phyloP scores from a whole-genome alignment of 768 basidiomycete genomes.

The Termitomyces sp. region DNA sequence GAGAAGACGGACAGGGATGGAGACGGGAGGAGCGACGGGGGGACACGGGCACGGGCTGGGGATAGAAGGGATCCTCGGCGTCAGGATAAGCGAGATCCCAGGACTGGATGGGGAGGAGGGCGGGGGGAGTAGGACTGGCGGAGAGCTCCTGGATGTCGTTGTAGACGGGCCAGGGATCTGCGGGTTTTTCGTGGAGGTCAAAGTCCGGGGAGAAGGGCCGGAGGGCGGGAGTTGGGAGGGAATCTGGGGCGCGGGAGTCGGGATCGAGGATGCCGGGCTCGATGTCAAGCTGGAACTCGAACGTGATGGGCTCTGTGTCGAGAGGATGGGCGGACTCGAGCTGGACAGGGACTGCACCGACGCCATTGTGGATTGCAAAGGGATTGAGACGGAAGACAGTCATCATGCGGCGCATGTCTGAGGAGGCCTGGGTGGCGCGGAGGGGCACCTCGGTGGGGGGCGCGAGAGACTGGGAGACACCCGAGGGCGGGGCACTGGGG shows the following conservation, averaged over 20 bases:
- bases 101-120: slow-evolving; percentile 3
- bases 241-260: slow-evolving; percentile 6
- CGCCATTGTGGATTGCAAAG: slow-evolving; percentile 58
- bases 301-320: slow-evolving; percentile 51
- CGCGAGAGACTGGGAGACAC: slow-evolving; percentile 36
- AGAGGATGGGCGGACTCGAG: slow-evolving; percentile 53
- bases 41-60: neutral
- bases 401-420: slow-evolving; percentile 74
- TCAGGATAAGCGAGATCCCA: slow-evolving; percentile 15
- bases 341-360: slow-evolving; percentile 25
- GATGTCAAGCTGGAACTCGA: slow-evolving; percentile 60
- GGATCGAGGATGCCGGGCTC: slow-evolving; percentile 15
- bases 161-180: slow-evolving; percentile 13
- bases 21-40: slow-evolving; percentile 6
- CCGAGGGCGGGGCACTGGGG: slow-evolving; percentile 11
- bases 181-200: slow-evolving; percentile 20
- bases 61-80: slow-evolving; percentile 7
- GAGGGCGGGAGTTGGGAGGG: slow-evolving; percentile 10
- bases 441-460: slow-evolving; percentile 65
- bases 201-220: slow-evolving; percentile 35
- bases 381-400: slow-evolving; percentile 72
- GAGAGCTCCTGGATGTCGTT: neutral
- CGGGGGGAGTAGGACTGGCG: neutral
- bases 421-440: slow-evolving; percentile 67
- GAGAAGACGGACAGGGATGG: slow-evolving; percentile 9